Base-by-base conservation (phyloP, 2,329 filamentous ascomycete species). In the Xylaria hypoxylon region DNA sequence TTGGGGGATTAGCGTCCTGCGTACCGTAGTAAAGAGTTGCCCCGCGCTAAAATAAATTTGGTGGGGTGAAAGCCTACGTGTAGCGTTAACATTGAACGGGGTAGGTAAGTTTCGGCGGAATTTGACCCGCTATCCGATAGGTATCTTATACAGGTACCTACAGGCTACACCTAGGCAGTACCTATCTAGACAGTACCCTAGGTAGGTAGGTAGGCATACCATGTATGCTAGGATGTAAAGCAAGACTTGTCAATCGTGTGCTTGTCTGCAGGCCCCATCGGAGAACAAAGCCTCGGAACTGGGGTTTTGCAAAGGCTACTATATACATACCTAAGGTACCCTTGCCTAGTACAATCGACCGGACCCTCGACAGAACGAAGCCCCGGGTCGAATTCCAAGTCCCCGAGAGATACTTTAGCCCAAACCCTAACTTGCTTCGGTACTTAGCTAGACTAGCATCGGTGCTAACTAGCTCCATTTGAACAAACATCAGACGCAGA, bases 111-210 rank as follows among this genome's bases (percentile, higher is more conserved):
- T 48, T 65, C 66, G 70, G 70, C 65, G 59, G 67, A 68, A 67
- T 59, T 62, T 62, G 33, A 61, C 67, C 67, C 70, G 70, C 58
- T 33, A 47, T 67, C 67, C 67, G 63, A 65, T 31, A 22, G n/a
- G 1, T n/a, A 11, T 47, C 44, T 24, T 24, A 47, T 47, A 15
- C 13, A n/a, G n/a, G n/a, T 44, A 44, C 40, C 40, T 44, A 19
- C 15, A n/a, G n/a, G n/a, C n/a, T n/a, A n/a, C n/a, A n/a, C 38
- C 6, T 17, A 42, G 5, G 22, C 6, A 26, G 19, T 24, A 2
- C n/a, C n/a, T 47, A 24, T 10, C 44, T n/a, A 11, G 13, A 26
- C 44, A 38, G 33, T 38, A 38, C n/a, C n/a, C n/a, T n/a, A n/a
- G n/a, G n/a, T n/a, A n/a, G n/a, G n/a, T n/a, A n/a, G n/a, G n/a